phyloP scores from a whole-genome alignment of 148 eudicot genomes.

The Vaccinium darrowii region DNA sequence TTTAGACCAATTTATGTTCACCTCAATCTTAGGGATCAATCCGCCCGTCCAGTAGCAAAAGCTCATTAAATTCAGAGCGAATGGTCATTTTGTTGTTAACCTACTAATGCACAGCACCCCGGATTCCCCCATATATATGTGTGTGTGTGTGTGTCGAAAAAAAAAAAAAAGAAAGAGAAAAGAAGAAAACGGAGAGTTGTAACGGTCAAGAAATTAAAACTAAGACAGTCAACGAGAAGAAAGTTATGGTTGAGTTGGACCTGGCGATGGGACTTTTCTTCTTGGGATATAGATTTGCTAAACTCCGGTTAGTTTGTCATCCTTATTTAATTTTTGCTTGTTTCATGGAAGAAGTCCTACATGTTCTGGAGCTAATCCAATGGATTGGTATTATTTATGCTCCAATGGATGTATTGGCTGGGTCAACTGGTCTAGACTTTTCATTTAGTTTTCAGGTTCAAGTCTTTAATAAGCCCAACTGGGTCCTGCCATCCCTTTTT shows the following conservation, averaged over 20 bases:
- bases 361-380: neutral
- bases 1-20: too few species aligned
- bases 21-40: too few species aligned
- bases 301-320: neutral
- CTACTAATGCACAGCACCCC: too few species aligned
- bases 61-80: too few species aligned
- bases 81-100: too few species aligned
- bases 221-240: neutral
- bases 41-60: too few species aligned
- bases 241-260: neutral
- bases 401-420: neutral
- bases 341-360: neutral
- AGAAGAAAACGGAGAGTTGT: neutral
- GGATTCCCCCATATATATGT: too few species aligned
- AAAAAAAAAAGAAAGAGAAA: too few species aligned
- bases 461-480: neutral
- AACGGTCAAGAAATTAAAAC: neutral
- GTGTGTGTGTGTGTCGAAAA: too few species aligned
- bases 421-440: neutral
- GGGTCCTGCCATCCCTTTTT: neutral
- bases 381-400: neutral
- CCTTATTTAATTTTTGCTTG: neutral
- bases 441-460: neutral
- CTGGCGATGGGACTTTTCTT: neutral
- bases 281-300: neutral